These are phyloP conservation scores for Carpinus fangiana DNA, from an alignment of 306 rosid genomes.

Conservation along the genomic window DNA sequence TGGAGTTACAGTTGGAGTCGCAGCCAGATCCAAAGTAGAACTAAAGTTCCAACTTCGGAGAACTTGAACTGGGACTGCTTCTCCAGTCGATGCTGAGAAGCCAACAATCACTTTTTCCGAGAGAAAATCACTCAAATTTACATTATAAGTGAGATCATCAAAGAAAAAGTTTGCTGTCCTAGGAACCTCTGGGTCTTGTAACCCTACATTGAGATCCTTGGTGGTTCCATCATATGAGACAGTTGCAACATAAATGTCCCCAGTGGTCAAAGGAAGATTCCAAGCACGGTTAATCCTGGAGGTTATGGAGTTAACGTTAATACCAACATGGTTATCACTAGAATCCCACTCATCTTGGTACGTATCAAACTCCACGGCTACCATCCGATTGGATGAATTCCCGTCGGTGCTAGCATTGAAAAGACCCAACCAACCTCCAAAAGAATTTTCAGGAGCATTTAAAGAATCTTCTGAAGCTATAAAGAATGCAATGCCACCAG, in stretches of 20 bases:
- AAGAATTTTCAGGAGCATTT: background rate
- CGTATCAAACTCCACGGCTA: conserved; percentile 53
- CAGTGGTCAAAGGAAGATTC: background rate
- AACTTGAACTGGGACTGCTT: conserved; percentile 11
- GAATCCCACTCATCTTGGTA: conserved; percentile 27
- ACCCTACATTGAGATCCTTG: background rate
- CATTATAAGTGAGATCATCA: conserved; percentile 6
- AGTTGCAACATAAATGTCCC: background rate
- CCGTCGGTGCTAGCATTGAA: background rate
- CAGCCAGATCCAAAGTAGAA: no score
- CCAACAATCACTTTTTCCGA: conserved; percentile 39
- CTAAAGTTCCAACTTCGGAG: no score
- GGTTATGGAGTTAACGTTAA: no score
- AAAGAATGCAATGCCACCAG: no score
- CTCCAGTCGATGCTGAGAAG: conserved; percentile 45
- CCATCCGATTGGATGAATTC: background rate
- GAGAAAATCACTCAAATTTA: conserved; percentile 33
- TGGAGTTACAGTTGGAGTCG: no score
- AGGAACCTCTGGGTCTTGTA: background rate
- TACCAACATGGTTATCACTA: no score
- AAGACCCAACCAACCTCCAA: conserved; percentile 14
- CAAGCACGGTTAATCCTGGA: background rate
- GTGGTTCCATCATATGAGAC: background rate
- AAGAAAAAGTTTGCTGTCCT: background rate
- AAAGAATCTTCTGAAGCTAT: no score